phyloP scores from a whole-genome alignment of 2,329 filamentous ascomycete genomes.

The Ampelomyces quisqualis region DNA sequence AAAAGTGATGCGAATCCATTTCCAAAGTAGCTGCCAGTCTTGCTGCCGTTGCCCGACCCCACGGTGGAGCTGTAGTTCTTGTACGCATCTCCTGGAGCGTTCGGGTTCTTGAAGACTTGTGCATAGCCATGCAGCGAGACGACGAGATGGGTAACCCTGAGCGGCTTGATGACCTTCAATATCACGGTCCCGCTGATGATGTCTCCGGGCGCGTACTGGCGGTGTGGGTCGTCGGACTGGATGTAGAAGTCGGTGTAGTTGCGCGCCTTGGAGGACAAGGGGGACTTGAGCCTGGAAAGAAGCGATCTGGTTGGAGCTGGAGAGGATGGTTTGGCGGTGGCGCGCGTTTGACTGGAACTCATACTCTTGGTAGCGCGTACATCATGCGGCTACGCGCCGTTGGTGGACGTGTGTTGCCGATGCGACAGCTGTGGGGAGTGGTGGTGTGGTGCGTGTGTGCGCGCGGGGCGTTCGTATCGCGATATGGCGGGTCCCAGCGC shows the following conservation, averaged over 20 bases:
- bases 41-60: constrained; percentile 57
- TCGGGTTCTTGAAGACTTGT: constrained; percentile 72
- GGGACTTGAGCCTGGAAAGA: constrained; percentile 58
- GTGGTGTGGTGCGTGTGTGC: background rate
- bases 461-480: constrained; percentile 10
- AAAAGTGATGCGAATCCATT: constrained; percentile 80
- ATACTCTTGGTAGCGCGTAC: constrained; percentile 41
- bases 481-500: constrained; percentile 31
- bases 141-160: constrained; percentile 77
- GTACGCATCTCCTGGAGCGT: constrained; percentile 58
- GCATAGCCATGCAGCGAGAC: constrained; percentile 77
- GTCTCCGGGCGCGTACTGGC: constrained; percentile 74
- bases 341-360: constrained; percentile 42
- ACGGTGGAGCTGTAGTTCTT: constrained; percentile 52
- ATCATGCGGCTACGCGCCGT: constrained; percentile 43
- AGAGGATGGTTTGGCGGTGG: constrained; percentile 32
- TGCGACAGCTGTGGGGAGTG: constrained; percentile 6
- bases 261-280: constrained; percentile 58
- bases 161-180: constrained; percentile 69
- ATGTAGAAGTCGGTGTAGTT: constrained; percentile 78
- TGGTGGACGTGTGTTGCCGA: constrained; percentile 11
- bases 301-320: constrained; percentile 40
- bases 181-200: constrained; percentile 71
- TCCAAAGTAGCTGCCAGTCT: constrained; percentile 62
- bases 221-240: constrained; percentile 73